Percentiles rank a stretch among this genome's conserved stretches.
Conservation (phyloP, 148 eudicot genomes). For the Silene conica region DNA sequence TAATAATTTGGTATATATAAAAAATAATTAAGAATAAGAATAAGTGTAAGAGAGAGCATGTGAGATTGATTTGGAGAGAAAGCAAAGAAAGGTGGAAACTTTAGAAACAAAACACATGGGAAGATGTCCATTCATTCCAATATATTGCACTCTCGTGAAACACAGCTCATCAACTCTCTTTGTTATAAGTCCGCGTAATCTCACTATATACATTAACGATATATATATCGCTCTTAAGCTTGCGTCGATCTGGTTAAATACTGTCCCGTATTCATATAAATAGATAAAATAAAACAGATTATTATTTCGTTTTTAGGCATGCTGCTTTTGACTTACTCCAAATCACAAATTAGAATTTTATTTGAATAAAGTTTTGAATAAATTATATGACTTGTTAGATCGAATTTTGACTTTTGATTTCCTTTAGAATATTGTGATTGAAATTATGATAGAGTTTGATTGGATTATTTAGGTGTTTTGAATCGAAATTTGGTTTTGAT, state of each 20-base stretch:
- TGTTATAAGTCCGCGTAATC: not conserved
- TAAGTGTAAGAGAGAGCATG: slow-evolving; percentile 10
- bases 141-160: not conserved
- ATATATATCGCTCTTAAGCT: no score
- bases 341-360: no score
- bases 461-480: not conserved
- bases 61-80: slow-evolving; percentile 30
- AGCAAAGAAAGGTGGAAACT: slow-evolving; percentile 29
- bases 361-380: not conserved
- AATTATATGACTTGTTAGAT: not conserved
- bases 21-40: not conserved
- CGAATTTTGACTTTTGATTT: not conserved
- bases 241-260: no score
- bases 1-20: no score
- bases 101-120: slow-evolving; percentile 29
- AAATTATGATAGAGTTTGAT: not conserved
- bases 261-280: no score
- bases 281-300: no score
- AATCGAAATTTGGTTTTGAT: no score
- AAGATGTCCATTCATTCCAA: slow-evolving; percentile 21
- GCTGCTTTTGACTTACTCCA: no score
- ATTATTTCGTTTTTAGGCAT: no score
- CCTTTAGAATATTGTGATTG: not conserved
- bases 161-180: slow-evolving; percentile 11
- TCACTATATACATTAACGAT: not conserved